Conservation (phyloP, 2,329 filamentous ascomycete species). For the Metarhizium robertsii region DNA sequence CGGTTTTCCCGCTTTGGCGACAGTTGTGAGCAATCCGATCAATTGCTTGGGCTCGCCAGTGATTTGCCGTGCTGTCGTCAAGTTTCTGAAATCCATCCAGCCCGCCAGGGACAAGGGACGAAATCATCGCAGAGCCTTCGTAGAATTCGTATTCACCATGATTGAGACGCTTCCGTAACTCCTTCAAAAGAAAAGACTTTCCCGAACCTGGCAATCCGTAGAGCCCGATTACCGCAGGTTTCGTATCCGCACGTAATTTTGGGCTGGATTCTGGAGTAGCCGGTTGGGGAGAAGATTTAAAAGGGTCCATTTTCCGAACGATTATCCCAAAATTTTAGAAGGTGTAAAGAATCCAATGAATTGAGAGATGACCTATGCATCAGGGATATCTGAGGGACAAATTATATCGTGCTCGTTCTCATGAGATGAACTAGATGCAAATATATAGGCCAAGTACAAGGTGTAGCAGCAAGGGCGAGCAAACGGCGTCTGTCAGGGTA, state of each 20-base stretch:
- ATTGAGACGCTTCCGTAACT: conserved; percentile 27
- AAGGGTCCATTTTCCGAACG: background rate
- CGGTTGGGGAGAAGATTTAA: background rate
- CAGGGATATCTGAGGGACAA: background rate
- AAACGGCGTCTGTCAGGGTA: background rate
- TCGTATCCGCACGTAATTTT: conserved; percentile 9
- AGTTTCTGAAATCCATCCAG: conserved; percentile 36
- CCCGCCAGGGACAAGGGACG: conserved; percentile 31
- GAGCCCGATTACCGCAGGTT: conserved; percentile 37
- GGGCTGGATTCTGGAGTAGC: background rate
- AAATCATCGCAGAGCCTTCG: conserved; percentile 43
- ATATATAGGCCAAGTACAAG: background rate
- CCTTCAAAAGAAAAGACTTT: conserved; percentile 35
- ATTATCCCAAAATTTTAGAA: too few relatives aligned
- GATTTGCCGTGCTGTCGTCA: conserved; percentile 22
- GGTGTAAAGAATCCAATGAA: too few relatives aligned
- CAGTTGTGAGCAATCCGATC: conserved; percentile 29
- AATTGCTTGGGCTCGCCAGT: conserved; percentile 36
- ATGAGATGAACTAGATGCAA: background rate
- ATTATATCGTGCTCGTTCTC: background rate
- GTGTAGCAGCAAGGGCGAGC: background rate
- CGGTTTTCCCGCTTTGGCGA: conserved; percentile 20
- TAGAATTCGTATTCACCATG: conserved; percentile 32
- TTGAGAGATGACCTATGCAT: too few relatives aligned
- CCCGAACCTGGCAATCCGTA: conserved; percentile 47